Evolutionary conservation across 331 rosid genomes (phyloP), one percentile per base, ranked within the genome.

Genomic region (Acacia concinna): DNA sequence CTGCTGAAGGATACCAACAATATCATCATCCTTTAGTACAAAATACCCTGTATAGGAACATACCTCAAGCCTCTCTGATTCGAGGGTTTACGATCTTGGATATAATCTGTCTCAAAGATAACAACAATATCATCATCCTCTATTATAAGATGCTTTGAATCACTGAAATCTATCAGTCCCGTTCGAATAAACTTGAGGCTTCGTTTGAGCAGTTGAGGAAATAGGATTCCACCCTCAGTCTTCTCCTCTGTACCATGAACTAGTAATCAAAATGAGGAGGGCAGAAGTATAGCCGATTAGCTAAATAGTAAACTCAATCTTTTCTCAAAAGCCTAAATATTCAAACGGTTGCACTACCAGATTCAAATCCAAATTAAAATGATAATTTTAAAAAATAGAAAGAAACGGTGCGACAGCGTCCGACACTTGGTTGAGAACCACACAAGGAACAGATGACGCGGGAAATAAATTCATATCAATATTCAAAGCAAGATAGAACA

Each of bases 151-250:
- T 96, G 96, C 84, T 96, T 90, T 47, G 89, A 65, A 25, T 94
- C 97, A 69, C 89, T 89, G 84, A 93, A 93, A 80, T 96, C 99
- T 49, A 96, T 96, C 97, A 43, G 97, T 91, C 71, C 98, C 99
- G 3, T 91, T 93, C 1, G 98, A 96, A 76, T 93, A 93, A 75
- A 96, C 92, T 85, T 88, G 92, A 8, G 89, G 77, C 1, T 98
- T 97, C 0, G 93, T 18, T 98, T 93, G 81, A 71, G 98, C 93
- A 38, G 87, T 78, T 62, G 96, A 35, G 97, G 98, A 86, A 96
- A 97, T 56, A 93, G 77, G 78, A 96, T 96, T 23, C 98, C 97
- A 47, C 96, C 93, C 6, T 75, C 77, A 1, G 87, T 84, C 81
- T 90, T 93, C 88, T 95, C 98, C 65, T 95, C 97, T 4, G 88